Percentiles rank a stretch among this genome's conserved stretches.
phyloP scores from a whole-genome alignment of 2,329 filamentous ascomycete species.

The Epichloe sp. region DNA sequence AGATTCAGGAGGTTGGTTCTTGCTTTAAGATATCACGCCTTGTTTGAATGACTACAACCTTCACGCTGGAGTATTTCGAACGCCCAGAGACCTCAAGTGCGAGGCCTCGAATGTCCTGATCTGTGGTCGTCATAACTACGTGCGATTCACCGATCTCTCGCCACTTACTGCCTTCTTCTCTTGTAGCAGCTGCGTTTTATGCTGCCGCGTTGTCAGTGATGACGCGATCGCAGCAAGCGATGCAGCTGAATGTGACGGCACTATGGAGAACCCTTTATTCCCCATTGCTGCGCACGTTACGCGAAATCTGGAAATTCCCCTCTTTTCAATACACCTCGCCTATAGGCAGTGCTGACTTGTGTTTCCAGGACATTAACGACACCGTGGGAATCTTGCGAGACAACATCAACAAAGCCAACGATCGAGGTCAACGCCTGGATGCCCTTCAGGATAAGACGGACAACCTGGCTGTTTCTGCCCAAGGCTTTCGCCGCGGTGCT shows the following conservation, averaged over 20 bases:
- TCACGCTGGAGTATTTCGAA: too few relatives aligned
- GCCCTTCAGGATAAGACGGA: conserved; percentile 88
- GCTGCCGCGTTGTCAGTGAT: too few relatives aligned
- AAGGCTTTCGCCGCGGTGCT: conserved; percentile 90
- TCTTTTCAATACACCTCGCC: too few relatives aligned
- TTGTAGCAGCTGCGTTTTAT: too few relatives aligned
- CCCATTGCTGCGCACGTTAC: too few relatives aligned
- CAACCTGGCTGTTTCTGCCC: conserved; percentile 82
- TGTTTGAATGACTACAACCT: background rate
- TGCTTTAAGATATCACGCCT: background rate
- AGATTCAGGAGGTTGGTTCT: conserved; percentile 4
- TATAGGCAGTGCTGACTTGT: conserved; percentile 5
- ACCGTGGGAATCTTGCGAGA: conserved; percentile 91
- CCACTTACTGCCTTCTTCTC: too few relatives aligned
- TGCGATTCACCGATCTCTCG: too few relatives aligned
- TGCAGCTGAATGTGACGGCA: background rate
- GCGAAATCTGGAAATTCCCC: too few relatives aligned
- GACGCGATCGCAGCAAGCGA: too few relatives aligned
- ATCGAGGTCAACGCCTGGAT: conserved; percentile 83
- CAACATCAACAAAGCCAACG: conserved; percentile 93
- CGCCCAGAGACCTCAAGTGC: too few relatives aligned
- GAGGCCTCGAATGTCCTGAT: too few relatives aligned
- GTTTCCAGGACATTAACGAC: conserved; percentile 80
- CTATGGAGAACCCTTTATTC: background rate
- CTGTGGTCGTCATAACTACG: too few relatives aligned